These are phyloP conservation scores for Fusarium torulosum DNA, from an alignment of 2,329 filamentous ascomycete genomes.

Conservation along the genomic window DNA sequence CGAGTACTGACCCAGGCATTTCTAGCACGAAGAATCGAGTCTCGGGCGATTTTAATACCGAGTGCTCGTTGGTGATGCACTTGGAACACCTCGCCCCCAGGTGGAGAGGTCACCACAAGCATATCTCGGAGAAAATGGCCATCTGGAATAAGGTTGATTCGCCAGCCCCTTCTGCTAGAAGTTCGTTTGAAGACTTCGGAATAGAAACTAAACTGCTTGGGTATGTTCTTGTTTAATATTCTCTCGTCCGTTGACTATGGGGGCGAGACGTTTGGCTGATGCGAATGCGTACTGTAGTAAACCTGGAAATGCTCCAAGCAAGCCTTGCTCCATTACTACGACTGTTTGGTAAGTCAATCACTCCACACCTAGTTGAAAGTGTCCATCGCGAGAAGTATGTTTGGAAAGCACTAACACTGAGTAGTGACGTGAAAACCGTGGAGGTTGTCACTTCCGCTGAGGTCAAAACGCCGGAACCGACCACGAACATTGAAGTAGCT, in stretches of 20 bases:
- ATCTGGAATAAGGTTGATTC: fast-evolving
- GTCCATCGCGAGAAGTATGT: no score
- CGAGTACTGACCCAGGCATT: fast-evolving
- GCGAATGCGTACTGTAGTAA: not conserved
- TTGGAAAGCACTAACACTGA: not conserved
- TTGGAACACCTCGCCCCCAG: not conserved
- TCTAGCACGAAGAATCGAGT: not conserved
- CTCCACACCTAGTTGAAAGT: no score
- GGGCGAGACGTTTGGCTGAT: not conserved
- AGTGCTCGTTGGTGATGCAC: not conserved
- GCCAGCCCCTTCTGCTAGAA: fast-evolving
- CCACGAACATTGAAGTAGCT: not conserved
- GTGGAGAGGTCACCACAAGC: not conserved
- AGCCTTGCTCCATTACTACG: not conserved
- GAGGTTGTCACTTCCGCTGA: not conserved
- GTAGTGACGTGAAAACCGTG: not conserved
- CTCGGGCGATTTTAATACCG: not conserved
- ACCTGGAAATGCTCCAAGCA: not conserved
- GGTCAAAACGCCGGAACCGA: not conserved
- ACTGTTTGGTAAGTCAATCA: not conserved
- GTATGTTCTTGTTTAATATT: not conserved
- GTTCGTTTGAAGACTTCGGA: not conserved
- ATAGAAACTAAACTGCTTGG: not conserved
- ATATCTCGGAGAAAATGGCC: not conserved
- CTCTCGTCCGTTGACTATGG: fast-evolving